phyloP scores from a whole-genome alignment of 176 grass and related monocot genomes.

The Cenchrus americanus region DNA sequence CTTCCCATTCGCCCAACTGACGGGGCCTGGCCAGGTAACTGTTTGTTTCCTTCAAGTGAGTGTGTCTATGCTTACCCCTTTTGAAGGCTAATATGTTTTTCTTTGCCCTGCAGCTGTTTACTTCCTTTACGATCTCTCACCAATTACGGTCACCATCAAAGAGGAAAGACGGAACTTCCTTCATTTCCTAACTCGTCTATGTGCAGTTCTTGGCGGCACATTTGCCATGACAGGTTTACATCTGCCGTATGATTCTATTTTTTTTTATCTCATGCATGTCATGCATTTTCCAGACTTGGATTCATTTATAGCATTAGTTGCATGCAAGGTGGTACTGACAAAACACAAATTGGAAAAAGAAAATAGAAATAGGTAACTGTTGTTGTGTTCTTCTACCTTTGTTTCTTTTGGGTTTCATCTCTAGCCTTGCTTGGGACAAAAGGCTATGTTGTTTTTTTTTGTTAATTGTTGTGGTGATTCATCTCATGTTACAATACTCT shows the following conservation, averaged over 20 bases:
- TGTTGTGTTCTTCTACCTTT: too few relatives aligned
- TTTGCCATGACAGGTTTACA: slow-evolving; percentile 93
- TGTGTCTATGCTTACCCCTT: neutral
- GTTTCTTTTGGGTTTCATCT: too few relatives aligned
- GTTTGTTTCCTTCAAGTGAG: neutral
- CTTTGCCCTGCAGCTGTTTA: slow-evolving; percentile 67
- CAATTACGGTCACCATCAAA: slow-evolving; percentile 96
- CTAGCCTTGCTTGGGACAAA: too few relatives aligned
- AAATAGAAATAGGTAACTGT: neutral
- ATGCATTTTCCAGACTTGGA: neutral
- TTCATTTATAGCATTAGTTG: neutral
- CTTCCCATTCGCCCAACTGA: slow-evolving; percentile 66
- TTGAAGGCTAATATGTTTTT: slow-evolving; percentile 36
- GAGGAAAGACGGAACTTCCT: slow-evolving; percentile 95
- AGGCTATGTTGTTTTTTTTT: too few relatives aligned
- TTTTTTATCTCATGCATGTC: neutral
- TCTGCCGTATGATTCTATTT: slow-evolving; percentile 1
- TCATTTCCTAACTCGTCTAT: slow-evolving; percentile 93
- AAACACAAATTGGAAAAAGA: neutral
- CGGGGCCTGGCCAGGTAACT: slow-evolving; percentile 88
- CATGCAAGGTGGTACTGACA: neutral
- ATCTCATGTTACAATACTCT: slow-evolving; percentile 9
- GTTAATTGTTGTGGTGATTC: neutral
- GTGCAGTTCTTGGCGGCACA: slow-evolving; percentile 97
- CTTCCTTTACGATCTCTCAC: slow-evolving; percentile 97